Percentiles rank a stretch among this genome's conserved stretches.
Conservation (phyloP, 2,329 filamentous ascomycete species). For the Ceratocystis albifundus region DNA sequence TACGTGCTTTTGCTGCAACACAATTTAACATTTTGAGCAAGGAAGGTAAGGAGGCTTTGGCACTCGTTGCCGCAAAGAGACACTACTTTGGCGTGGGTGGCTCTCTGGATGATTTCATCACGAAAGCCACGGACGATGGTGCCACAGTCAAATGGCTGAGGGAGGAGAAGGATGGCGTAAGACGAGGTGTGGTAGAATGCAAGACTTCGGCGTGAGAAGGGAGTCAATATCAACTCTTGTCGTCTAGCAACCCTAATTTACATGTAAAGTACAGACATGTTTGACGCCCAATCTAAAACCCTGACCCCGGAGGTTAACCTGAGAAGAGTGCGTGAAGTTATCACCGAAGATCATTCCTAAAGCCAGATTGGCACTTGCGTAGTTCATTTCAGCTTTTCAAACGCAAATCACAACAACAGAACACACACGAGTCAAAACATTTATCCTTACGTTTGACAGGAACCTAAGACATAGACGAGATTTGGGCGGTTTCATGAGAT, state of each 20-base stretch:
- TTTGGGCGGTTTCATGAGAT: neutral
- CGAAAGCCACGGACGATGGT: slow-evolving; percentile 40
- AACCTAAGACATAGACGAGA: slow-evolving; percentile 6
- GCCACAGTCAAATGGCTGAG: slow-evolving; percentile 40
- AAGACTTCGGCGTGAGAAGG: slow-evolving; percentile 23
- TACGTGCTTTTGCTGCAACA: slow-evolving; percentile 56
- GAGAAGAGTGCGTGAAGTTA: neutral
- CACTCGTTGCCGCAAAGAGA: slow-evolving; percentile 63
- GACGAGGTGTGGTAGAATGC: slow-evolving; percentile 48
- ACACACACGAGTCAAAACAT: neutral
- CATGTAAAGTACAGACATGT: neutral
- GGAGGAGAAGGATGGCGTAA: slow-evolving; percentile 50
- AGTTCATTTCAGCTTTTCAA: neutral
- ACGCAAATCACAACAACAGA: neutral
- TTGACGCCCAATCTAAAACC: neutral
- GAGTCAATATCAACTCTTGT: neutral
- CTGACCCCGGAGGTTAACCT: neutral
- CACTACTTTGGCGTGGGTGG: slow-evolving; percentile 79
- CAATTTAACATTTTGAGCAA: slow-evolving; percentile 47
- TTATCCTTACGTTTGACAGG: neutral
- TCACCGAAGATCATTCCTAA: neutral
- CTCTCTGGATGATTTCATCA: slow-evolving; percentile 63
- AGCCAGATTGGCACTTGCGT: neutral
- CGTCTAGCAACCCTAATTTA: neutral
- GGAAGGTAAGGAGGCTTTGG: slow-evolving; percentile 36